Percentiles rank a stretch among this genome's conserved stretches.
Evolutionary conservation across 148 eudicot species (phyloP).

Genomic region (Camellia japonica): DNA sequence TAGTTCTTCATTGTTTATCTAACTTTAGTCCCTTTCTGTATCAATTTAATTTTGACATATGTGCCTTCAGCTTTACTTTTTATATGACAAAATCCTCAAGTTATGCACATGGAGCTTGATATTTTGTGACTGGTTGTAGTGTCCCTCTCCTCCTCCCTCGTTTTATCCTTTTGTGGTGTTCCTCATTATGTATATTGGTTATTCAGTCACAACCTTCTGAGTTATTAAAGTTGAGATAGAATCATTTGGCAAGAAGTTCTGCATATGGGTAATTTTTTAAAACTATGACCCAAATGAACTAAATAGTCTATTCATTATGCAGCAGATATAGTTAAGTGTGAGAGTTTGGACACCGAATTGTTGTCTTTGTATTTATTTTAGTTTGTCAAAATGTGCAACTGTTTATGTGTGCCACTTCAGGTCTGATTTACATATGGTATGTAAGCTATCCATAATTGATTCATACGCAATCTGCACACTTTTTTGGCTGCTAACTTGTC

Average conservation of each 20-base stretch:
- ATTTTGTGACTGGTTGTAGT: no score
- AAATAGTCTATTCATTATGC: not conserved
- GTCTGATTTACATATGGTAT: not conserved
- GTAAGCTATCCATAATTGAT: not conserved
- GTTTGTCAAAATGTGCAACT: not conserved
- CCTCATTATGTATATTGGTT: not conserved
- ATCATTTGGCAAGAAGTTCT: not conserved
- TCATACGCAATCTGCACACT: not conserved
- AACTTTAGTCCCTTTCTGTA: no score
- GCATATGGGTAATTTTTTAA: not conserved
- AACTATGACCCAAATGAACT: constrained; percentile 1
- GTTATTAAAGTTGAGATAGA: not conserved
- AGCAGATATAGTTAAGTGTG: not conserved
- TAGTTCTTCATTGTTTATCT: not conserved
- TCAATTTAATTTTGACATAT: not conserved
- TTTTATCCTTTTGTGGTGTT: not conserved
- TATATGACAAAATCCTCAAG: not conserved
- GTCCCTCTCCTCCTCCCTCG: no score
- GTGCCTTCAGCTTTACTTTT: not conserved
- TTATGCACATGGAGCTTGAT: not conserved
- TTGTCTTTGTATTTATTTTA: not conserved
- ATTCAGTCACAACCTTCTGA: not conserved
- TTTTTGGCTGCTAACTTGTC: not conserved
- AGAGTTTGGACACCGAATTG: not conserved
- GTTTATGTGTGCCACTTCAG: not conserved